phyloP scores from a whole-genome alignment of 2,329 filamentous ascomycete genomes.

The Cordyceps tenuipes region DNA sequence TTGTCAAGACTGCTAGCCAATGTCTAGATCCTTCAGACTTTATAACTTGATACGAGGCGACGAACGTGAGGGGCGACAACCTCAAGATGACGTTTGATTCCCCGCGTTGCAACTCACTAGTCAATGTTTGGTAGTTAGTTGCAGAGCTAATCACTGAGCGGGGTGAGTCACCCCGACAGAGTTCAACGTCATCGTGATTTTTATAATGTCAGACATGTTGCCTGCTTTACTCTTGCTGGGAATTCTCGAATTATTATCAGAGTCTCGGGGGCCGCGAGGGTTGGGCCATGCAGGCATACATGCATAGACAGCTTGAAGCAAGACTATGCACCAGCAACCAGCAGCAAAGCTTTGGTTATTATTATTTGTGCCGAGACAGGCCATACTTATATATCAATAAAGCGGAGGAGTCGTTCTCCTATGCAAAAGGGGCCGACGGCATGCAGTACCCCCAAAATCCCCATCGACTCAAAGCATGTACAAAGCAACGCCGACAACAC shows the following conservation, averaged over 20 bases:
- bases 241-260: background rate
- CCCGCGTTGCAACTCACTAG: background rate
- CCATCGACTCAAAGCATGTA: conserved; percentile 14
- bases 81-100: background rate
- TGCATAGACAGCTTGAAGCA: too few relatives aligned
- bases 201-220: too few relatives aligned
- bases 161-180: conserved; percentile 9
- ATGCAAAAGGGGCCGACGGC: background rate
- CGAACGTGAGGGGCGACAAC: background rate
- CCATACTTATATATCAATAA: background rate
- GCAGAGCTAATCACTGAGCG: too few relatives aligned
- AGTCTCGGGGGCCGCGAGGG: background rate
- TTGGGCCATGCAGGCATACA: too few relatives aligned
- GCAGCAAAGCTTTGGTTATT: too few relatives aligned
- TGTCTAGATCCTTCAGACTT: background rate
- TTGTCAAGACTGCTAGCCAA: too few relatives aligned
- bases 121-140: background rate
- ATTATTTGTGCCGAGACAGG: too few relatives aligned
- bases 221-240: background rate
- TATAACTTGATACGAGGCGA: background rate
- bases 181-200: background rate
- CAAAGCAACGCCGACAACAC: conserved; percentile 15
- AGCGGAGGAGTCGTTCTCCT: background rate
- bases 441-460: background rate
- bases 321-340: too few relatives aligned